A percentile compares a stretch with the other conserved stretches of the same genome.
Conservation (phyloP, 345 rosid genomes). For the Mangifera indica region DNA sequence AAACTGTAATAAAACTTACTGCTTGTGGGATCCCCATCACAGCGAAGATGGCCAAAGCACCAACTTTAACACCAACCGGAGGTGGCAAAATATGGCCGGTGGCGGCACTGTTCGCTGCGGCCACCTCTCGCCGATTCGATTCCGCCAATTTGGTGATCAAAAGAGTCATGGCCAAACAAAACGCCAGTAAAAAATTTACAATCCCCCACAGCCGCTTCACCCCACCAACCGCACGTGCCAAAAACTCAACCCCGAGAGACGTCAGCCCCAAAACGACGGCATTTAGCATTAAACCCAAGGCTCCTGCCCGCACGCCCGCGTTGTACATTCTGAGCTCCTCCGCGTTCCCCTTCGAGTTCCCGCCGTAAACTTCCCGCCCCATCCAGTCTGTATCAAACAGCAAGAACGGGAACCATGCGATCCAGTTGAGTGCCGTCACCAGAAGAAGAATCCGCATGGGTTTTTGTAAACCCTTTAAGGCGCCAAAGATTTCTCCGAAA, state of each 20-base stretch:
- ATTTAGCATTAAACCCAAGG: constrained; percentile 78
- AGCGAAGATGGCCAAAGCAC: constrained; percentile 61
- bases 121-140: constrained; percentile 32
- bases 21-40: constrained; percentile 76
- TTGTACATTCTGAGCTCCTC: constrained; percentile 40
- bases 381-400: constrained; percentile 89
- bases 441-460: constrained; percentile 76
- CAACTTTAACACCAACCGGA: constrained; percentile 43
- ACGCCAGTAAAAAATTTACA: constrained; percentile 66
- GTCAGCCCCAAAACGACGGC: constrained; percentile 67
- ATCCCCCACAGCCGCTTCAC: constrained; percentile 65
- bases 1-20: constrained; percentile 32
- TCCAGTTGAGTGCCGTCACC: constrained; percentile 84
- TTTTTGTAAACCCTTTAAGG: constrained; percentile 47
- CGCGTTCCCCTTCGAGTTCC: constrained; percentile 39
- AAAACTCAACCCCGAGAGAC: constrained; percentile 52
- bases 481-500: constrained; percentile 45
- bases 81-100: constrained; percentile 30
- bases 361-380: constrained; percentile 92
- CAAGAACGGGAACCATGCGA: constrained; percentile 87
- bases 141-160: constrained; percentile 62
- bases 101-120: background rate
- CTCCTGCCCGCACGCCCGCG: constrained; percentile 71
- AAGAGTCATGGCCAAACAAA: constrained; percentile 54
- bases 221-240: constrained; percentile 48